phyloP scores from a whole-genome alignment of 2,329 filamentous ascomycete genomes.

The Fusarium sp. region DNA sequence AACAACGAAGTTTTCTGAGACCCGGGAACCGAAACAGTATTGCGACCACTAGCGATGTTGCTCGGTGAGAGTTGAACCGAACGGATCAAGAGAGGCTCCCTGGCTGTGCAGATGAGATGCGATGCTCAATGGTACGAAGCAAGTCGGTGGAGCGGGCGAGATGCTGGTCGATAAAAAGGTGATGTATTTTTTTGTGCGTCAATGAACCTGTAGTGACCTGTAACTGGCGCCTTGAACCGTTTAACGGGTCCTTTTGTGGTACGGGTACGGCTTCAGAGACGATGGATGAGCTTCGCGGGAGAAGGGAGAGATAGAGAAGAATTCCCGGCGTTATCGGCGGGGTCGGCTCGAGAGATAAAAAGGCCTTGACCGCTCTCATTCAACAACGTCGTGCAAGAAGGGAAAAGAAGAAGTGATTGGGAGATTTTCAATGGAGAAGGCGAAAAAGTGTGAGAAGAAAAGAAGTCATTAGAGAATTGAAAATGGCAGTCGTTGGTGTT shows the following conservation, averaged over 20 bases:
- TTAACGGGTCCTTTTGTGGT: slow-evolving; percentile 6
- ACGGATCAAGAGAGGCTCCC: background rate
- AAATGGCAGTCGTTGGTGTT: slow-evolving; percentile 23
- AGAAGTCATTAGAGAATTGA: background rate
- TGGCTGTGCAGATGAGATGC: background rate
- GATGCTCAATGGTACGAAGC: background rate
- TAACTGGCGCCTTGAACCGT: background rate
- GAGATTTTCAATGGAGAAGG: background rate
- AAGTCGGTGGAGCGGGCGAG: background rate
- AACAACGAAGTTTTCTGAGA: background rate
- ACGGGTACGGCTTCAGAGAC: slow-evolving; percentile 15
- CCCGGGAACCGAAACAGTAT: background rate
- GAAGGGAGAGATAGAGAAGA: slow-evolving; percentile 17
- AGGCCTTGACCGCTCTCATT: slow-evolving; percentile 3
- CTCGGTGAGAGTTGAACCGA: background rate
- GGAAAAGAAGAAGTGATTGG: background rate
- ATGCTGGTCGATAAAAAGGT: background rate
- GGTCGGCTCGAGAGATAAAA: slow-evolving; percentile 13
- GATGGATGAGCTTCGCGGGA: background rate
- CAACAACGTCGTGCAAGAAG: background rate
- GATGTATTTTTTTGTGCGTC: background rate
- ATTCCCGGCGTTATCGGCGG: slow-evolving; percentile 28
- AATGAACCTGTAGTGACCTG: background rate
- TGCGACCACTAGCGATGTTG: background rate
- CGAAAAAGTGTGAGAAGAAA: background rate